A percentile compares a stretch with the other conserved stretches of the same genome.
phyloP scores from a whole-genome alignment of 257 asterid species.

The Jaltomata sinuosa region DNA sequence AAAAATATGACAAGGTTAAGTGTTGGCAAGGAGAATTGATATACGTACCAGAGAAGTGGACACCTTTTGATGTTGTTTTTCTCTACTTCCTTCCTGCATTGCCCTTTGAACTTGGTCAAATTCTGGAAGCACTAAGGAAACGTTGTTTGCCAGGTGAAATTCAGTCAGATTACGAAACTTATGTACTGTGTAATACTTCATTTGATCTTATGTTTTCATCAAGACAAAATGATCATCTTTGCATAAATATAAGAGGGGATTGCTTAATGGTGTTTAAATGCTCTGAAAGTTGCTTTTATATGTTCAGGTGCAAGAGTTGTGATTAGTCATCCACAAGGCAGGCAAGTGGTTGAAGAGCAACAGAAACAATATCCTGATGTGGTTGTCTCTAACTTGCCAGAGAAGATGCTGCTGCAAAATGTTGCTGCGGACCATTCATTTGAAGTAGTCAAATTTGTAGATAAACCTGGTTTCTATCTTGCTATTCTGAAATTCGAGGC shows the following conservation, averaged over 20 bases:
- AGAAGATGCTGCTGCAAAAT: constrained; percentile 22
- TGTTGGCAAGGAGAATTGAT: constrained; percentile 92
- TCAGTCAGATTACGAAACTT: background rate
- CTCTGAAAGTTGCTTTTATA: background rate
- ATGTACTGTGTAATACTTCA: background rate
- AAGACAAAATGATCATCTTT: background rate
- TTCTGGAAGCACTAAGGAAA: constrained; percentile 57
- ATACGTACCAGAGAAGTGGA: constrained; percentile 63
- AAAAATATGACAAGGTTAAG: constrained; percentile 50
- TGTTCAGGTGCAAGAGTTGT: constrained; percentile 72
- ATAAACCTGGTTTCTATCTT: constrained; percentile 56
- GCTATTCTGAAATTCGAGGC: constrained; percentile 20
- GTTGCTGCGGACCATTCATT: constrained; percentile 41
- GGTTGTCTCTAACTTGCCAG: constrained; percentile 60
- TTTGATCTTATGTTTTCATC: background rate
- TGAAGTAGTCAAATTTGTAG: constrained; percentile 42
- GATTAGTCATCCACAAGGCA: constrained; percentile 76
- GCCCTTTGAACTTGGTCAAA: constrained; percentile 42
- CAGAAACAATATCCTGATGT: constrained; percentile 43
- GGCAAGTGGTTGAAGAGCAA: constrained; percentile 50
- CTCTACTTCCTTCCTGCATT: constrained; percentile 81
- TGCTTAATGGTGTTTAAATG: background rate
- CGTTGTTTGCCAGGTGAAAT: constrained; percentile 61
- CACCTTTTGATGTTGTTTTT: constrained; percentile 56
- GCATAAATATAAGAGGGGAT: background rate